Percentiles rank a stretch among this genome's conserved stretches.
Conservation (phyloP, 306 rosid species). For the Pachyrhizus erosus region DNA sequence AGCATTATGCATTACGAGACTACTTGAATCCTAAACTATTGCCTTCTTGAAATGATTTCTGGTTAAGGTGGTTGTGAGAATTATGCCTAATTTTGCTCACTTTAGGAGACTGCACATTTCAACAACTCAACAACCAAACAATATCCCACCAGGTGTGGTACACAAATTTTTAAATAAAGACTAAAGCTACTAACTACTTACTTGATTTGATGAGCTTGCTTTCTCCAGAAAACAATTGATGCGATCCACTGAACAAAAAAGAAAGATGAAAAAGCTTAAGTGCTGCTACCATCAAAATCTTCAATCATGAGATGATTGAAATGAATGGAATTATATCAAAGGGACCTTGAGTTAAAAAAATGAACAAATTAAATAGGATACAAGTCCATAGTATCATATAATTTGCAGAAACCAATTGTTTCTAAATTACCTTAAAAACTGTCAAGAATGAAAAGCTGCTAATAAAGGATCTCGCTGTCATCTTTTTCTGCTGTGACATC, state of each 20-base stretch:
- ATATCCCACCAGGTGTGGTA: background rate
- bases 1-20: background rate
- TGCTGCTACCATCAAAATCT: background rate
- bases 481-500: conserved; percentile 63
- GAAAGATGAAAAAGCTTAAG: conserved; percentile 35
- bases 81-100: background rate
- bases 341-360: background rate
- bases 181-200: conserved; percentile 53
- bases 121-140: background rate
- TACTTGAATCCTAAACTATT: conserved; percentile 24
- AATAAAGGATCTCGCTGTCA: conserved; percentile 47
- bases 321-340: background rate
- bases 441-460: conserved; percentile 60
- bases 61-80: conserved; percentile 18
- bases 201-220: conserved; percentile 75
- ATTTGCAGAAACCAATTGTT: background rate
- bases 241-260: conserved; percentile 68
- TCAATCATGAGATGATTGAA: conserved; percentile 23
- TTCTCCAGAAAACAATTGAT: conserved; percentile 82
- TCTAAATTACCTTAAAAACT: conserved; percentile 68
- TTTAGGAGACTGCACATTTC: conserved; percentile 11
- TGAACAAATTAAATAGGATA: conserved; percentile 5
- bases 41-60: conserved; percentile 7
- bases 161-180: conserved; percentile 20
- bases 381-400: background rate